Conservation (phyloP, 2,329 filamentous ascomycete species). For the Metarhizium album region DNA sequence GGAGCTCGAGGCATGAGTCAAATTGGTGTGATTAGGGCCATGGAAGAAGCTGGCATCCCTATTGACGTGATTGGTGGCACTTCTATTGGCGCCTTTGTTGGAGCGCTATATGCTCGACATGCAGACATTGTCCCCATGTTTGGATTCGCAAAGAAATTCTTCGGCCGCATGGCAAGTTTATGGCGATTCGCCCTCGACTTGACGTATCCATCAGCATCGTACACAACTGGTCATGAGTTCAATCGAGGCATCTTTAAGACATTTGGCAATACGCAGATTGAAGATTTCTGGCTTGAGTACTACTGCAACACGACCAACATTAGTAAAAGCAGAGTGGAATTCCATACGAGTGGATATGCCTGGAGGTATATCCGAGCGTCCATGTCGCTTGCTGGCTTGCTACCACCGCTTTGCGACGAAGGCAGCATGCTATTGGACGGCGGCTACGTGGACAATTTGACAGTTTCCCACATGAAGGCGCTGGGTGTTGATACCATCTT, state of each 20-base stretch:
- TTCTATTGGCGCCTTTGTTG: conserved; percentile 92
- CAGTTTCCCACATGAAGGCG: conserved; percentile 92
- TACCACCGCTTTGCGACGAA: conserved; percentile 92
- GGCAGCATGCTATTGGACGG: conserved; percentile 94
- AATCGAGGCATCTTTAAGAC: conserved; percentile 98
- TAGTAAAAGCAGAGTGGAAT: conserved; percentile 81
- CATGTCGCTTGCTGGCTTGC: conserved; percentile 87
- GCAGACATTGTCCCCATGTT: conserved; percentile 97
- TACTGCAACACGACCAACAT: conserved; percentile 99
- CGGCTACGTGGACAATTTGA: conserved; percentile 94
- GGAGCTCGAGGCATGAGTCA: conserved; percentile 88
- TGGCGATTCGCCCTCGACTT: conserved; percentile 97
- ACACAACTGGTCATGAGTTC: conserved; percentile 97
- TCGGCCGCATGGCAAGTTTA: conserved; percentile 96
- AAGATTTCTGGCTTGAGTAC: conserved; percentile 97
- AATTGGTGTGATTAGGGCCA: conserved; percentile 83
- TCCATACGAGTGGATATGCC: conserved; percentile 91
- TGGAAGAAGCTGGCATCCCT: conserved; percentile 93
- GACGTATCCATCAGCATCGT: conserved; percentile 92
- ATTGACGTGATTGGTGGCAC: conserved; percentile 94
- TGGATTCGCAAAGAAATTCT: conserved; percentile 91
- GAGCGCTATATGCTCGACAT: conserved; percentile 88
- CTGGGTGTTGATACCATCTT: conserved; percentile 91
- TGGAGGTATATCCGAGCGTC: conserved; percentile 96
- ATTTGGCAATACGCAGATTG: conserved; percentile 92